phyloP scores from a whole-genome alignment of 352 stramenopile species.

The Thalassiosira oceanica region DNA sequence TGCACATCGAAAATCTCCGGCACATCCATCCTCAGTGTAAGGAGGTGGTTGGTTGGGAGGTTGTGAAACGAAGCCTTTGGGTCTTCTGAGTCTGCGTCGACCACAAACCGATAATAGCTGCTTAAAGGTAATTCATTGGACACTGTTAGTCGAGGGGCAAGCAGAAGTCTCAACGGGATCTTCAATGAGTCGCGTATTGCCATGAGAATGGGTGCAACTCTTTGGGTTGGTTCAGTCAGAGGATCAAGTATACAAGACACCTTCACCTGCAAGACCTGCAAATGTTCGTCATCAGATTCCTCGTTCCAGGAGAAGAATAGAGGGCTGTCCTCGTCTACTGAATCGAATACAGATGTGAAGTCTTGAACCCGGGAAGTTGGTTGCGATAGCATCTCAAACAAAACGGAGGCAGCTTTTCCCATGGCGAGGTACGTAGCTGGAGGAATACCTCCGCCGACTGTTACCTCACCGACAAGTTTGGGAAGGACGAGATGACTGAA shows the following conservation, averaged over 20 bases:
- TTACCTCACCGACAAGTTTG: too few relatives aligned
- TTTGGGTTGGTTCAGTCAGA: constrained; percentile 67
- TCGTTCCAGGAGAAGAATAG: constrained; percentile 62
- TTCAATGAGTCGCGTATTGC: constrained; percentile 71
- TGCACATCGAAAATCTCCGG: constrained; percentile 78
- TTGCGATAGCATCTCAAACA: constrained; percentile 30
- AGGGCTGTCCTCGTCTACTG: constrained; percentile 31
- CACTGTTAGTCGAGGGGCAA: constrained; percentile 53
- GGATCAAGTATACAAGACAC: constrained; percentile 71
- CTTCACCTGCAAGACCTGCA: constrained; percentile 30
- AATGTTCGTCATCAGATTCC: constrained; percentile 15
- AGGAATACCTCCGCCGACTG: too few relatives aligned
- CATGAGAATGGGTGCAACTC: constrained; percentile 64
- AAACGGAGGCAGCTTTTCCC: constrained; percentile 9
- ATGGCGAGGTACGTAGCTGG: constrained; percentile 37
- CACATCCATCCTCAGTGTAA: constrained; percentile 79
- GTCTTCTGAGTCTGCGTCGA: constrained; percentile 48
- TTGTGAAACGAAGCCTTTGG: constrained; percentile 71
- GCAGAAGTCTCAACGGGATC: constrained; percentile 58
- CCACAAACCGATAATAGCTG: constrained; percentile 80
- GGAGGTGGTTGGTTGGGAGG: constrained; percentile 69
- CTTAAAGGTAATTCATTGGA: constrained; percentile 67
- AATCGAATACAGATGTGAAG: constrained; percentile 20
- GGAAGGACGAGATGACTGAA: constrained; percentile 45
- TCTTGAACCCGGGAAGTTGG: constrained; percentile 12